Evolutionary conservation across 441 rosid genomes (phyloP).

Genomic region (Breynia disticha): DNA sequence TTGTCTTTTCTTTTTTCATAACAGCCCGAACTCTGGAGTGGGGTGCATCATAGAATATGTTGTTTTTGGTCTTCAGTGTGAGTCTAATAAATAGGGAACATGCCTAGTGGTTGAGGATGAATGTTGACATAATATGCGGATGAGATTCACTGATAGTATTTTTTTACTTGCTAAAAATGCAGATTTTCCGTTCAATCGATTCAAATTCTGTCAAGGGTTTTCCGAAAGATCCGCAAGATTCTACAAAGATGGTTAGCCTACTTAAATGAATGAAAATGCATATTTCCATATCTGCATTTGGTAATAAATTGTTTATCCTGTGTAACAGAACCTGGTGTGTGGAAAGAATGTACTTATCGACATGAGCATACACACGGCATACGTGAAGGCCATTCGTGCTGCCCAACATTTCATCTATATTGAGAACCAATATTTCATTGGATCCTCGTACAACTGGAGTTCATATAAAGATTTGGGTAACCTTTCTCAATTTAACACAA

Average conservation of each 20-base stretch:
- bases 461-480: constrained; percentile 59
- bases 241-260: constrained; percentile 51
- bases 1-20: constrained; percentile 1
- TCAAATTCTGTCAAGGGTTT: constrained; percentile 84
- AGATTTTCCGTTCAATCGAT: constrained; percentile 97
- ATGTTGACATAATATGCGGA: neutral
- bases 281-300: neutral
- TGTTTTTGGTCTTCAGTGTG: too few species aligned
- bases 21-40: constrained; percentile 5
- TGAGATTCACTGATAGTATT: constrained; percentile 11
- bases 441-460: constrained; percentile 85
- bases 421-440: constrained; percentile 95
- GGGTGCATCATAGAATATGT: neutral
- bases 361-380: constrained; percentile 99
- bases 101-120: neutral
- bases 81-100: too few species aligned
- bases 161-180: constrained; percentile 16
- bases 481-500: constrained; percentile 1
- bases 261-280: neutral
- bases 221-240: constrained; percentile 85
- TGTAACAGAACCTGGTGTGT: constrained; percentile 73
- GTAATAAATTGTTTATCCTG: constrained; percentile 18
- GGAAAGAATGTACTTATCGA: constrained; percentile 93
- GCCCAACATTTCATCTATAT: constrained; percentile 97
- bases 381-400: constrained; percentile 90